Conservation (phyloP, 495 filamentous ascomycete species). For the Penicillium longicatenatum region DNA sequence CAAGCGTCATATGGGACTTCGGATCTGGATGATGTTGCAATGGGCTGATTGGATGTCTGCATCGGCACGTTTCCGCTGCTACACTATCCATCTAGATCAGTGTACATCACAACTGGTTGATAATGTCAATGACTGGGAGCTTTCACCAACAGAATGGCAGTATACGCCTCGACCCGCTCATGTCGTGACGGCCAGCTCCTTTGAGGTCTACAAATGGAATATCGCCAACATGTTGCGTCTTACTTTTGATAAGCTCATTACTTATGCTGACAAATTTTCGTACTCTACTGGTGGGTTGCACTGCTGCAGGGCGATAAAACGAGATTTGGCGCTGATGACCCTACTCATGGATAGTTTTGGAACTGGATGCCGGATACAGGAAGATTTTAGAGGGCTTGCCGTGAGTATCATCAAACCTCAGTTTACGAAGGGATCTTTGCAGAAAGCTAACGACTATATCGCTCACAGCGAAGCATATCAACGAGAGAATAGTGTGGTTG, state of each 20-base stretch:
- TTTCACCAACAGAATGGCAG: slow-evolving; percentile 4
- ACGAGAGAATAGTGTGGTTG: neutral
- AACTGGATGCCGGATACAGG: slow-evolving; percentile 1
- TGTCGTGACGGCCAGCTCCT: slow-evolving; percentile 1
- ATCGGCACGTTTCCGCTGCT: slow-evolving; percentile 1
- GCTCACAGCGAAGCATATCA: neutral
- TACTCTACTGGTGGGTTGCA: neutral
- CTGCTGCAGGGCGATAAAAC: neutral
- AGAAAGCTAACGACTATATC: neutral
- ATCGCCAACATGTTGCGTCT: slow-evolving; percentile 1
- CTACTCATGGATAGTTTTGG: neutral
- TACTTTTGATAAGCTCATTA: slow-evolving; percentile 5
- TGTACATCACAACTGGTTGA: slow-evolving; percentile 1
- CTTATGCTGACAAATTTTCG: neutral
- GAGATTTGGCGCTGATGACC: neutral
- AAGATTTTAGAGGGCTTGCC: slow-evolving; percentile 1
- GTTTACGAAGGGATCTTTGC: neutral
- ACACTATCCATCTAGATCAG: slow-evolving; percentile 1
- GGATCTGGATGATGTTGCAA: slow-evolving; percentile 5
- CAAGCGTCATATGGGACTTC: slow-evolving; percentile 2
- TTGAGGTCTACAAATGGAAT: slow-evolving; percentile 6
- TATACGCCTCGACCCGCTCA: slow-evolving; percentile 1
- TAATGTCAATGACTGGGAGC: slow-evolving; percentile 5
- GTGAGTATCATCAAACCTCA: neutral
- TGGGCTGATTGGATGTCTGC: slow-evolving; percentile 7